Base-by-base conservation (phyloP, 331 rosid species). In the Cydonia oblonga region DNA sequence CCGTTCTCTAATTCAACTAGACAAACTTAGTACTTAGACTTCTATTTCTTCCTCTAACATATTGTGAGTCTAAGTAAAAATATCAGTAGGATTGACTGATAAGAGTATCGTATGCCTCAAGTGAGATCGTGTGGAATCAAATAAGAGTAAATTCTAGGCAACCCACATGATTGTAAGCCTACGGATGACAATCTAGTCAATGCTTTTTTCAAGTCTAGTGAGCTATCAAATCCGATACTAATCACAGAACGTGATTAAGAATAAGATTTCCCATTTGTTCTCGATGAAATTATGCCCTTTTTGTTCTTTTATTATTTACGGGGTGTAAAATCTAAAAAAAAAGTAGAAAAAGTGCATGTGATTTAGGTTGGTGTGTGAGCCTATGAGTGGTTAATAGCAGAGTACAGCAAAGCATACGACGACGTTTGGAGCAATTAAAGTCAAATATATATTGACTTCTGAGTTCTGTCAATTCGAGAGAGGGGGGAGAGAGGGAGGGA, bases 341-440 rank as follows among this genome's bases (percentile, higher is more conserved):
- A 16, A 15, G 7, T 5, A 15, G 16, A 46, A 35, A 15, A 16
- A 1, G 9, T 46, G n/a, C 53, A 15, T 46, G 53, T 46, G 53
- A 15, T 3, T 5, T 58, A 13, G 26, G 4, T 5, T 54, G 23
- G 3, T 3, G 28, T n/a, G 62, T 12, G 18, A 54, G 65, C n/a
- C 35, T 14, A 16, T 54, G 9, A 22, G 5, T 22, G 66, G 74
- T 3, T 2, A 32, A 23, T 14, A 23, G 54, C 9, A 24, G 59
- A 16, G 12, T 64, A 74, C 71, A 74, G 33, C 35, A 64, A 35
- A 64, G 9, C 56, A 32, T 23, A 42, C 71, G 78, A 70, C 42
- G 71, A 49, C 6, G 3, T 3, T 22, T 18, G 15, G 2, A 46
- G 28, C 20, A n/a, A 20, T 6, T n/a, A 7, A 28, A 61, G 59